Base-by-base conservation (phyloP, 805 yeast genomes). In the Schwanniomyces polymorphus region DNA sequence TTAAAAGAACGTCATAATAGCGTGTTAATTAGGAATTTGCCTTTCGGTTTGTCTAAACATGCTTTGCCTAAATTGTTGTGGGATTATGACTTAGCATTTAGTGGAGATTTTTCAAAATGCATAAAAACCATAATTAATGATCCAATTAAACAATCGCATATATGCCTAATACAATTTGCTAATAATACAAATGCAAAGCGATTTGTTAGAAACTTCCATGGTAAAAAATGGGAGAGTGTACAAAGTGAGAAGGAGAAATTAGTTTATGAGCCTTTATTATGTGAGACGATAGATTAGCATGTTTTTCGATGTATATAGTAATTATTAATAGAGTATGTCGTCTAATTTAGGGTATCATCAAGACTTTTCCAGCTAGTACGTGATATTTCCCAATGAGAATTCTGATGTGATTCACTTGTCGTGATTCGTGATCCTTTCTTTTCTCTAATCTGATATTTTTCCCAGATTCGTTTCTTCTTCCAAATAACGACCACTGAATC, bases 391-490 rank as follows among this genome's bases (percentile, higher is more conserved):
- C 58, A 65, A 11, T 38, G 46, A 18, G 48, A 10, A 28, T 26
- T 31, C 12, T n/a, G 21, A 16, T 29, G 39, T n/a, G 6, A 26
- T 11, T 21, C 29, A 7, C 16, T 18, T 3, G 37, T 18, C 7
- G 27, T 27, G 25, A 23, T 35, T 3, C 42, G 14, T n/a, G 70
- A 12, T 14, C 25, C 27, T 5, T 16, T 27, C 27, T 42, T 78
- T 54, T 84, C 90, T 11, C 81, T 73, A 31, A 92, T 81, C 11
- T 75, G 81, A 63, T 87, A 92, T 61, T 87, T 89, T 61, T 92
- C 97, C 97, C 97, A 89, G 26, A 83, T 82, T 4, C 85, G 84
- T 50, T 82, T 76, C 37, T 70, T 66, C 48, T 80, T 78, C 97
- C 97, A 91, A 2, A 92, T 68, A 0, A 91, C 76, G 0, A 90